Base-by-base conservation (phyloP, 2,329 filamentous ascomycete species). In the Bimuria novae-zelandiae region DNA sequence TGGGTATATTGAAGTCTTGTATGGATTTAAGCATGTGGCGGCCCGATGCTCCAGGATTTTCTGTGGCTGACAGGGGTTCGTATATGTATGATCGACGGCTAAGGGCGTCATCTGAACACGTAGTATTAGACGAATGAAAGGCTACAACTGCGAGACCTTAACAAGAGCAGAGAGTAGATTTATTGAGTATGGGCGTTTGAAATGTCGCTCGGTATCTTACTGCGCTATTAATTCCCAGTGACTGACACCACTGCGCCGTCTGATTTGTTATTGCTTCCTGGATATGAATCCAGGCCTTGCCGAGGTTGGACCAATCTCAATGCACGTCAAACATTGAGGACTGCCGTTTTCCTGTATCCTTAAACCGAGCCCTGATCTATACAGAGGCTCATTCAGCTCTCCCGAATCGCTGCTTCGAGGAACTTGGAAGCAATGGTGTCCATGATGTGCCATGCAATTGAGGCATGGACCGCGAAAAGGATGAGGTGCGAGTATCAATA, bases 31-130 rank as follows among this genome's bases (percentile, higher is more conserved):
- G 51, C 32, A 51, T 60, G 62, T 63, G 57, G 60, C 68, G 68
- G 67, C 53, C 68, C 68, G 67, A 48, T 56, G 54, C 54, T 62
- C 68, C 67, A 65, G 64, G 63, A 49, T 61, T 55, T 58, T 59
- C 59, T 60, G 61, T 56, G 57, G 59, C 36, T 51, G 46, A 57
- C 57, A 60, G 54, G 67, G 63, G 44, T 56, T 14, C n/a, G 41
- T 53, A 53, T 66, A 57, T 67, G 65, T 64, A 53, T 59, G 56
- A 67, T 54, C 52, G 55, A 40, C 46, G 29, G 25, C 45, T 54
- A 61, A 51, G 33, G 33, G 46, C 47, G 52, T 60, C 60, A 63
- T 52, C 36, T 41, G 52, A 45, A 46, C 30, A 54, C 16, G 30
- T 19, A 16, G 33, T 29, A 49, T 55, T 29, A 17, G 23, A 50